Percentiles rank a stretch among this genome's conserved stretches.
Evolutionary conservation across 2,329 filamentous ascomycete genomes (phyloP).

Genomic region (Blastomyces gilchristii): DNA sequence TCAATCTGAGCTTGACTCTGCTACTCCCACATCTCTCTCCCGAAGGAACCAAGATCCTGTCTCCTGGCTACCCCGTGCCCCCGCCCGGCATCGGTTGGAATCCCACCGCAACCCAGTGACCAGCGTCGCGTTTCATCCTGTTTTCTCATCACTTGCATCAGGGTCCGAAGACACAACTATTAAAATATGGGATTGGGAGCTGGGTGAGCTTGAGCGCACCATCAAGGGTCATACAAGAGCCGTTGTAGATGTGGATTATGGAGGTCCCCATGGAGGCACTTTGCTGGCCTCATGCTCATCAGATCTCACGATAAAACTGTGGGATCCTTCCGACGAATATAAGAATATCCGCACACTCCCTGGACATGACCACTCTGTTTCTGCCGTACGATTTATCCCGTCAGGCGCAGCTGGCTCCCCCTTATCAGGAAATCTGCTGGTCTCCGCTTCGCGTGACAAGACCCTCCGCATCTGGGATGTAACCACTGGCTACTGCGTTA

Average conservation of each 20-base stretch:
- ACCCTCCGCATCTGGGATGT: slow-evolving; percentile 86
- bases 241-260: slow-evolving; percentile 81
- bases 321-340: slow-evolving; percentile 86
- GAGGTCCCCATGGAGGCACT: slow-evolving; percentile 68
- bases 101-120: slow-evolving; percentile 74
- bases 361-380: slow-evolving; percentile 87
- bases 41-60: slow-evolving; percentile 72
- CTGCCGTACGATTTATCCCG: slow-evolving; percentile 77
- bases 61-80: slow-evolving; percentile 75
- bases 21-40: slow-evolving; percentile 67
- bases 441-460: slow-evolving; percentile 76
- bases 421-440: slow-evolving; percentile 72
- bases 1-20: slow-evolving; percentile 74
- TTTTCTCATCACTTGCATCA: slow-evolving; percentile 81
- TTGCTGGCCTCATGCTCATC: slow-evolving; percentile 76
- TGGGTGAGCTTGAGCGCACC: slow-evolving; percentile 80
- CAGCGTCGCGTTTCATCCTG: slow-evolving; percentile 82
- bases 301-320: slow-evolving; percentile 87
- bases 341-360: slow-evolving; percentile 88
- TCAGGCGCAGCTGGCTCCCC: slow-evolving; percentile 68
- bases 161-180: slow-evolving; percentile 89
- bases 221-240: slow-evolving; percentile 87
- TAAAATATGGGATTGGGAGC: slow-evolving; percentile 95
- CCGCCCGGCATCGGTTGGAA: slow-evolving; percentile 70
- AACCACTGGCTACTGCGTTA: slow-evolving; percentile 82